Conservation (phyloP, 208 protist genomes). For the Leishmania martiniquensis region DNA sequence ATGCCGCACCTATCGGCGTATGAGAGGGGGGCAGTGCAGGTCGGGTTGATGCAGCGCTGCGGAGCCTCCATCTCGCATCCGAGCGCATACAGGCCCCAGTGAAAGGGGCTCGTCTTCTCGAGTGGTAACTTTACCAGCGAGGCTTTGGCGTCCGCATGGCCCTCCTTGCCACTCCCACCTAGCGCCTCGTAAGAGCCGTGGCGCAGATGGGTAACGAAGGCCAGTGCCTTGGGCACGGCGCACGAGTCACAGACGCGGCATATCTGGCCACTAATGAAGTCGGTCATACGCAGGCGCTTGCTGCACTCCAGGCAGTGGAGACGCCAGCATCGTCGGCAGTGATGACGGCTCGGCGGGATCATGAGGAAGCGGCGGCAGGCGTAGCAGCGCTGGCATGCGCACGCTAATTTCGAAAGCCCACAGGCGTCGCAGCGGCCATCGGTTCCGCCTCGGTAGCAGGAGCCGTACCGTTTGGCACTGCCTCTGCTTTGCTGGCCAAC, state of each 20-base stretch:
- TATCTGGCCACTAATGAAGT: constrained; percentile 23
- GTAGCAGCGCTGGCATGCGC: constrained; percentile 44
- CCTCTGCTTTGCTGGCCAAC: not conserved
- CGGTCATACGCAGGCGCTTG: constrained; percentile 19
- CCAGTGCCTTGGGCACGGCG: constrained; percentile 32
- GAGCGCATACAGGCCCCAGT: constrained; percentile 43
- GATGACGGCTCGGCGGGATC: constrained; percentile 31
- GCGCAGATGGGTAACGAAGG: constrained; percentile 25
- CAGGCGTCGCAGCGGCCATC: constrained; percentile 37
- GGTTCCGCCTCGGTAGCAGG: constrained; percentile 30
- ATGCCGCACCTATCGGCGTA: constrained; percentile 28
- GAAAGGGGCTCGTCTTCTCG: constrained; percentile 16
- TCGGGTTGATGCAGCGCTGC: constrained; percentile 48
- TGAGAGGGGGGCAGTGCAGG: constrained; percentile 26
- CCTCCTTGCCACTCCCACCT: not conserved
- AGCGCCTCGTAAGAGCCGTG: constrained; percentile 17
- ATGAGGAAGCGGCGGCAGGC: constrained; percentile 36
- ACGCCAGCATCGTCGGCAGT: constrained; percentile 53
- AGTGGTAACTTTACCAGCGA: not conserved
- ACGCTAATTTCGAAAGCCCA: constrained; percentile 27
- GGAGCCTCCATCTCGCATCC: constrained; percentile 32
- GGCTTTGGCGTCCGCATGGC: not conserved
- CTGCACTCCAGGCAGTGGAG: constrained; percentile 38
- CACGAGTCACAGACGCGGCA: constrained; percentile 36
- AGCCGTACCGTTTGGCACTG: constrained; percentile 22